Evolutionary conservation across 306 rosid genomes (phyloP).

Genomic region (Acacia confusa): DNA sequence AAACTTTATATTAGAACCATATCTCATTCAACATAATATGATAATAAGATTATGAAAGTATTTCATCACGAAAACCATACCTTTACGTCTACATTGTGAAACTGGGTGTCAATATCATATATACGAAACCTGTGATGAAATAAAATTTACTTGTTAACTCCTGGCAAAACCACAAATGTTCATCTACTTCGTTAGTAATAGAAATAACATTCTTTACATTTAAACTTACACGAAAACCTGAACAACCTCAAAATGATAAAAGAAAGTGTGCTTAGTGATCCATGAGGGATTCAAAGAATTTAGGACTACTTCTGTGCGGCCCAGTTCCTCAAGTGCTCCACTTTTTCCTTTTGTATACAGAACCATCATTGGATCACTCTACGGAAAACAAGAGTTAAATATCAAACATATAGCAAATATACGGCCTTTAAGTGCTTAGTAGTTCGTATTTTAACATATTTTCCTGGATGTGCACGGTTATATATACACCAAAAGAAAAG

Average conservation of each 20-base stretch:
- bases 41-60: not conserved
- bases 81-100: conserved; percentile 69
- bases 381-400: conserved; percentile 28
- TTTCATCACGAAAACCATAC: conserved; percentile 37
- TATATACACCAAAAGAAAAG: conserved; percentile 1
- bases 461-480: not conserved
- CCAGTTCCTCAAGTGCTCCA: conserved; percentile 68
- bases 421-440: not conserved
- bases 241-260: conserved; percentile 71
- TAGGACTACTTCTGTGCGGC: conserved; percentile 74
- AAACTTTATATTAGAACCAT: conserved; percentile 5
- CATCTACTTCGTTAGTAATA: conserved; percentile 15
- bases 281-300: conserved; percentile 71
- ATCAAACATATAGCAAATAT: not conserved
- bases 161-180: conserved; percentile 23
- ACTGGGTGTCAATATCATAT: conserved; percentile 75
- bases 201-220: conserved; percentile 26
- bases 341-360: conserved; percentile 60
- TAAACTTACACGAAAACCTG: conserved; percentile 74
- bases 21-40: not conserved
- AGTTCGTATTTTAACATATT: not conserved
- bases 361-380: conserved; percentile 81
- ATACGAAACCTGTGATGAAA: conserved; percentile 61
- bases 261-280: conserved; percentile 61
- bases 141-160: conserved; percentile 7